phyloP scores from a whole-genome alignment of 495 filamentous ascomycete genomes.

The Oidiodendron maius region DNA sequence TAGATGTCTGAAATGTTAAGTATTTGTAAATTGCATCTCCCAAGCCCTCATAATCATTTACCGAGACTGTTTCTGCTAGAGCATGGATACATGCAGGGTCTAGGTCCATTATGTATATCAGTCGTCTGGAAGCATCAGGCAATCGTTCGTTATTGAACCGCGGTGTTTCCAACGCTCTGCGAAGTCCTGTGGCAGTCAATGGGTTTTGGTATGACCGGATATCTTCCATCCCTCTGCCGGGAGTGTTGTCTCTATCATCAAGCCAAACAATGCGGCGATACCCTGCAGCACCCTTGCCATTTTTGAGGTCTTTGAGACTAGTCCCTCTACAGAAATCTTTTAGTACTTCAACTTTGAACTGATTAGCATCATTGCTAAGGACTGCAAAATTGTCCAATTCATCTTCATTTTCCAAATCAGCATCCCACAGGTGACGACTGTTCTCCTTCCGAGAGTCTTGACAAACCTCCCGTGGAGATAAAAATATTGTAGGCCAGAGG shows the following conservation, averaged over 20 bases:
- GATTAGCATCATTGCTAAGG: neutral
- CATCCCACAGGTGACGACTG: too few species aligned
- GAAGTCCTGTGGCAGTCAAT: slow-evolving; percentile 1
- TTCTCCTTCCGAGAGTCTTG: too few species aligned
- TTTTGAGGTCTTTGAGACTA: neutral
- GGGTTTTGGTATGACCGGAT: neutral
- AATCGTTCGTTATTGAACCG: neutral
- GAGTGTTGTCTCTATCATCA: neutral
- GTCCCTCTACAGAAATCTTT: neutral
- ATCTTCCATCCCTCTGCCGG: neutral
- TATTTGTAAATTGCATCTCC: slow-evolving; percentile 7
- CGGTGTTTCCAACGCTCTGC: neutral
- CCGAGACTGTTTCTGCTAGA: neutral
- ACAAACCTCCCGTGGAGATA: too few species aligned
- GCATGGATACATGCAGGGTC: neutral
- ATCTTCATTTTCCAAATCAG: too few species aligned
- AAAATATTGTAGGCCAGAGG: too few species aligned
- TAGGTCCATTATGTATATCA: neutral
- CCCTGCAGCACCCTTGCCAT: neutral
- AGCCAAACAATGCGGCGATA: neutral
- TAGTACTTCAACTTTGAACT: neutral
- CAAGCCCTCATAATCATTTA: neutral
- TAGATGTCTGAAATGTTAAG: neutral
- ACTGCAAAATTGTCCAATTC: too few species aligned
- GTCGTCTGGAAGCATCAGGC: neutral